A percentile compares a stretch with the other conserved stretches of the same genome.
Conservation (phyloP, 2,329 filamentous ascomycete species). For the Diplodia corticola region DNA sequence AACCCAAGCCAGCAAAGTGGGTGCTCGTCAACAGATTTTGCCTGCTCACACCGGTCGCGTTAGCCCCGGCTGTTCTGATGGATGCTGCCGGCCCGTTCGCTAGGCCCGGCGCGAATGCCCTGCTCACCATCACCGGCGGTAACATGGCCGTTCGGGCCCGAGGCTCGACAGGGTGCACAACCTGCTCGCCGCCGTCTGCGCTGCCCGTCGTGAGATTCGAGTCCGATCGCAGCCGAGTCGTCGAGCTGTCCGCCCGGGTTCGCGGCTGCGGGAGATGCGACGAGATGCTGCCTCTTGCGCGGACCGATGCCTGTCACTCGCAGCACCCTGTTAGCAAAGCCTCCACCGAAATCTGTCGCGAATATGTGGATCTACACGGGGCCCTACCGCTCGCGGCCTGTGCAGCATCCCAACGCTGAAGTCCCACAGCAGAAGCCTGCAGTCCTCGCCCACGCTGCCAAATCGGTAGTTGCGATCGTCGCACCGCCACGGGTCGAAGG, state of each 20-base stretch:
- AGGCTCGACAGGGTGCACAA: conserved; percentile 80
- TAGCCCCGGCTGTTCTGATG: conserved; percentile 26
- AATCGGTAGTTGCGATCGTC: conserved; percentile 95
- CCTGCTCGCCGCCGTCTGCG: conserved; percentile 56
- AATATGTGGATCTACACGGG: conserved; percentile 7
- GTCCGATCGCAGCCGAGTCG: conserved; percentile 65
- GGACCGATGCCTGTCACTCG: conserved; percentile 51
- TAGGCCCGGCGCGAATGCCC: conserved; percentile 26
- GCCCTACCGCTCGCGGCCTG: conserved; percentile 75
- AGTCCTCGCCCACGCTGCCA: conserved; percentile 93
- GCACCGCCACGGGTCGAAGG: conserved; percentile 96
- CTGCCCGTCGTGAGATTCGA: conserved; percentile 61
- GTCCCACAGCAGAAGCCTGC: conserved; percentile 89
- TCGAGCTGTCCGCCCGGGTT: conserved; percentile 62
- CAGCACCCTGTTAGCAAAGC: conserved; percentile 12
- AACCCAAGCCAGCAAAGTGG: conserved; percentile 91
- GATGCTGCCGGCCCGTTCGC: neutral
- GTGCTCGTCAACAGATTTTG: conserved; percentile 81
- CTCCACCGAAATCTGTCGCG: conserved; percentile 11
- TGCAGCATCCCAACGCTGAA: conserved; percentile 97
- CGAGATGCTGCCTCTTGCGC: conserved; percentile 57
- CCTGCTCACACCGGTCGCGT: conserved; percentile 48
- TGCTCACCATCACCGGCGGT: conserved; percentile 77
- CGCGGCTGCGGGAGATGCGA: conserved; percentile 52
- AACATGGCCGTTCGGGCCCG: conserved; percentile 79